Conservation (phyloP, 192 early-diverging fungal species). For the Coemansia sp. region DNA sequence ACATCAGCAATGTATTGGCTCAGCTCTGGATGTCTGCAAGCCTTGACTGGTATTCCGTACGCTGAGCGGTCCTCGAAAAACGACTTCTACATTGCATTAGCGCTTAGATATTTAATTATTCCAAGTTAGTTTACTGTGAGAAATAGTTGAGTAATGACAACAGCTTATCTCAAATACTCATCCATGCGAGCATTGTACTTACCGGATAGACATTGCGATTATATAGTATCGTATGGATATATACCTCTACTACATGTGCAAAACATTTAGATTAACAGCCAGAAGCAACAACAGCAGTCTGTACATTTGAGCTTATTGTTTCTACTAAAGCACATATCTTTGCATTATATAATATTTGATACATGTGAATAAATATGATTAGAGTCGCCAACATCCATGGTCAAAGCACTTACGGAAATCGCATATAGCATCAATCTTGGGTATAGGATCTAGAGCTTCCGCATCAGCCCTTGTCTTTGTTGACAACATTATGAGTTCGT, state of each 20-base stretch:
- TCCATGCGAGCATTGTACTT: slow-evolving; percentile 8
- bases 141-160: neutral
- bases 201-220: slow-evolving; percentile 43
- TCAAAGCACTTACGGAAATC: slow-evolving; percentile 43
- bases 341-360: no score
- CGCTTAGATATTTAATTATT: neutral
- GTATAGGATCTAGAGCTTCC: slow-evolving; percentile 11
- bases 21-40: slow-evolving; percentile 56
- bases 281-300: neutral
- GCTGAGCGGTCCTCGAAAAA: slow-evolving; percentile 53
- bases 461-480: neutral
- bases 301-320: no score
- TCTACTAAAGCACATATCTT: no score
- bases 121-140: neutral
- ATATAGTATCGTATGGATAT: slow-evolving; percentile 32
- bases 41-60: slow-evolving; percentile 56
- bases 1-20: slow-evolving; percentile 51
- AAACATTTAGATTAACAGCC: neutral
- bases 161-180: neutral
- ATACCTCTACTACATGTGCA: slow-evolving; percentile 42
- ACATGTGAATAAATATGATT: neutral
- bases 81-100: slow-evolving; percentile 22
- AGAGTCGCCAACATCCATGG: neutral
- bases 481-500: neutral
- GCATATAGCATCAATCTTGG: slow-evolving; percentile 38